These are phyloP conservation scores for Kodamaea hsintzibuensis DNA, from an alignment of 805 yeast genomes.

Conservation along the genomic window DNA sequence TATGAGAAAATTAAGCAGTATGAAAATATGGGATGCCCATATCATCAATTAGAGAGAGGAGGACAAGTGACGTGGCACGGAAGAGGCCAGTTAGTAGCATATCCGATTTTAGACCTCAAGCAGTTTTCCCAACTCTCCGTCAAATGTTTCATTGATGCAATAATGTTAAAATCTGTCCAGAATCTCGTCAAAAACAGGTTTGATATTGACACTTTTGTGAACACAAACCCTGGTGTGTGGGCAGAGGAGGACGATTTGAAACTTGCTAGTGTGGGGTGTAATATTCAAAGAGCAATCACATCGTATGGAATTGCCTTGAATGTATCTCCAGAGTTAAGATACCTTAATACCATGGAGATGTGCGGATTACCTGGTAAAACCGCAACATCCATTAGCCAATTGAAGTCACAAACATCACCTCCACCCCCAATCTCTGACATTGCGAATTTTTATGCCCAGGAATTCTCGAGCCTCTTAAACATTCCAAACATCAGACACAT, in stretches of 20 bases:
- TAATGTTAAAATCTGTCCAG: conserved; percentile 60
- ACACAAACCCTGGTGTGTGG: conserved; percentile 91
- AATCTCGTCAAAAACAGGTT: conserved; percentile 40
- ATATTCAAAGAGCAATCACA: conserved; percentile 79
- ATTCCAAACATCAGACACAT: conserved; percentile 16
- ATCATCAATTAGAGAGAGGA: conserved; percentile 82
- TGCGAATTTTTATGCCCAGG: conserved; percentile 36
- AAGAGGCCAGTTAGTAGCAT: conserved; percentile 88
- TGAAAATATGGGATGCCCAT: conserved; percentile 50
- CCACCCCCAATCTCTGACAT: conserved; percentile 22
- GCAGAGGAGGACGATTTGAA: conserved; percentile 49
- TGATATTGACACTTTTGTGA: conserved; percentile 49
- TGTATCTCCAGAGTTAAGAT: conserved; percentile 68
- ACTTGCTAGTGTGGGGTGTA: conserved; percentile 88
- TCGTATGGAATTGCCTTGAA: conserved; percentile 90
- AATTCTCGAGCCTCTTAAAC: conserved; percentile 35
- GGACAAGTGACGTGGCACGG: conserved; percentile 98
- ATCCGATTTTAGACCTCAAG: conserved; percentile 66
- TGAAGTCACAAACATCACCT: background rate
- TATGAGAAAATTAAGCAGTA: conserved; percentile 25
- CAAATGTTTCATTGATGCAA: conserved; percentile 61
- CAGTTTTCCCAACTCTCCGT: conserved; percentile 58
- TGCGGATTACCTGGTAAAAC: conserved; percentile 73
- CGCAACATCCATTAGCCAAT: conserved; percentile 36
- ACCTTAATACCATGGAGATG: conserved; percentile 70